phyloP scores from a whole-genome alignment of 306 rosid genomes.

The Cajanus cajan region DNA sequence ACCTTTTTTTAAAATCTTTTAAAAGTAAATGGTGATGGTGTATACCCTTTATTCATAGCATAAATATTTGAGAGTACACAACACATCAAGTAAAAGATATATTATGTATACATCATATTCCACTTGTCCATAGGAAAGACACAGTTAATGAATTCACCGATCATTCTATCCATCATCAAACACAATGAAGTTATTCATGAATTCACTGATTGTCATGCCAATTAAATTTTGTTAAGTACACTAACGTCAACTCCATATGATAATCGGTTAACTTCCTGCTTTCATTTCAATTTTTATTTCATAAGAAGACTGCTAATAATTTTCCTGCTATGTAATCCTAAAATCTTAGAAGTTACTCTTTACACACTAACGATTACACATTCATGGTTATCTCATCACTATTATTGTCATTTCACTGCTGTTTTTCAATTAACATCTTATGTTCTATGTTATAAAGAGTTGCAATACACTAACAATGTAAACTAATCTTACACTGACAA shows the following conservation, averaged over 20 bases:
- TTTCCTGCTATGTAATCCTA: not conserved
- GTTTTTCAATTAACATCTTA: not conserved
- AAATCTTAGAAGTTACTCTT: slow-evolving; percentile 10
- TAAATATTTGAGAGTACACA: not conserved
- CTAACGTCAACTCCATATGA: not conserved
- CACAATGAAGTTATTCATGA: slow-evolving; percentile 8
- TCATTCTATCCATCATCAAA: not conserved
- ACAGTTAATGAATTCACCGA: too few species aligned
- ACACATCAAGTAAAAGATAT: not conserved
- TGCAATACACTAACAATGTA: too few species aligned
- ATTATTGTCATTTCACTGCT: not conserved
- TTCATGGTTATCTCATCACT: not conserved
- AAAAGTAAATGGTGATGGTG: not conserved
- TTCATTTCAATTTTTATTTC: not conserved
- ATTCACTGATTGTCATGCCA: not conserved
- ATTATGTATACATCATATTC: not conserved
- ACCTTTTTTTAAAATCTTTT: not conserved
- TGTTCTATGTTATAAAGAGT: too few species aligned
- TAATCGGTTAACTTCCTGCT: not conserved
- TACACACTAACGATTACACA: not conserved
- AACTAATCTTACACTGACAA: too few species aligned
- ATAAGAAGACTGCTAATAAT: not conserved
- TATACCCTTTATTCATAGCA: not conserved
- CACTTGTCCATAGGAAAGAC: not conserved
- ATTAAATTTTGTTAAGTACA: not conserved